phyloP scores from a whole-genome alignment of 2,329 filamentous ascomycete species.

The Penicillium sp. region DNA sequence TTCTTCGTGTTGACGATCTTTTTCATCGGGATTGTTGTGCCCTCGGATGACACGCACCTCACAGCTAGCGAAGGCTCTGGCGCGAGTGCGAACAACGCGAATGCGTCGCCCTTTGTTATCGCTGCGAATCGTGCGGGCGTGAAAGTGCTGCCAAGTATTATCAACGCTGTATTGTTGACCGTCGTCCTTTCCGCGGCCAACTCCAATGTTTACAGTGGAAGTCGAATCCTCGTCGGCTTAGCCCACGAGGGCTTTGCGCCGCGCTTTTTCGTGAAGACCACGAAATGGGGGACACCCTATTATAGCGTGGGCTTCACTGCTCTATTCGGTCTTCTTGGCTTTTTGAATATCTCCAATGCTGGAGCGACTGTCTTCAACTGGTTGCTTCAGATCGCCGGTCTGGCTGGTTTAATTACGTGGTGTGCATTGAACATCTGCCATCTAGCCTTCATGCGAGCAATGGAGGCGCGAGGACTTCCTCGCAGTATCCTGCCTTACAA shows the following conservation, averaged over 20 bases:
- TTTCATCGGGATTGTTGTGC: slow-evolving; percentile 15
- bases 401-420: slow-evolving; percentile 14
- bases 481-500: slow-evolving; percentile 12
- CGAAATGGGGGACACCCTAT: slow-evolving; percentile 9
- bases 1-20: slow-evolving; percentile 15
- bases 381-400: slow-evolving; percentile 11
- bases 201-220: slow-evolving; percentile 12
- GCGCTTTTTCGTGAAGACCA: slow-evolving; percentile 9
- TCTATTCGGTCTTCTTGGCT: slow-evolving; percentile 11
- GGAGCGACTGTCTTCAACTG: slow-evolving; percentile 12
- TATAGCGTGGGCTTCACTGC: slow-evolving; percentile 9
- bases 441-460: slow-evolving; percentile 11
- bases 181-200: slow-evolving; percentile 16
- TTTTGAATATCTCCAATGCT: slow-evolving; percentile 11
- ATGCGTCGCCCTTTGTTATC: slow-evolving; percentile 16
- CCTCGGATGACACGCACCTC: slow-evolving; percentile 8
- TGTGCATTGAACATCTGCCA: slow-evolving; percentile 13
- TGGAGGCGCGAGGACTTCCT: slow-evolving; percentile 10
- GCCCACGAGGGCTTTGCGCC: slow-evolving; percentile 12
- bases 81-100: slow-evolving; percentile 3
- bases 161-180: slow-evolving; percentile 14
- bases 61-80: not conserved
- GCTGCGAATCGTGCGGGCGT: slow-evolving; percentile 12
- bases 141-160: slow-evolving; percentile 10
- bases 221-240: slow-evolving; percentile 9